A percentile compares a stretch with the other conserved stretches of the same genome.
Evolutionary conservation across 2,329 filamentous ascomycete genomes (phyloP).

Genomic region (Cercospora zeina): DNA sequence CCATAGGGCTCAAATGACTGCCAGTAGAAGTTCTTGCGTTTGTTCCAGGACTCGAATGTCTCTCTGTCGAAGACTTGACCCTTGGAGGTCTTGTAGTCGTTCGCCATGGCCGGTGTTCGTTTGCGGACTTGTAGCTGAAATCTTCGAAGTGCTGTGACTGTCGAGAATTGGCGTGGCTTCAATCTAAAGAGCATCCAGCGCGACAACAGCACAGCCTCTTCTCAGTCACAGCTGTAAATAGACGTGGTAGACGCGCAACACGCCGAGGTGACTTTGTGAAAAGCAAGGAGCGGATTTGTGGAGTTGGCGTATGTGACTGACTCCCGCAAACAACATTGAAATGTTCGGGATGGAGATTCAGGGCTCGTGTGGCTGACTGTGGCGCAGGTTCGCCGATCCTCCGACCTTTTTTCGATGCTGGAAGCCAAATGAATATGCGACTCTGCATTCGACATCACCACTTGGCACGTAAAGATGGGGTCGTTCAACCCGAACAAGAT

Average conservation of each 20-base stretch:
- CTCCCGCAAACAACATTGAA: constrained; percentile 8
- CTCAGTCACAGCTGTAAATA: not conserved
- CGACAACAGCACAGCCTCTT: constrained; percentile 6
- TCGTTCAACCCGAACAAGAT: constrained; percentile 39
- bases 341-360: constrained; percentile 6
- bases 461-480: constrained; percentile 30
- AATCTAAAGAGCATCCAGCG: constrained; percentile 9
- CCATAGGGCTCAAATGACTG: constrained; percentile 90
- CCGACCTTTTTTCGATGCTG: constrained; percentile 15
- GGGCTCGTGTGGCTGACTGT: constrained; percentile 14
- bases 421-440: constrained; percentile 1
- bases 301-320: constrained; percentile 9
- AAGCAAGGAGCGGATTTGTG: not conserved
- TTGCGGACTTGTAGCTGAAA: constrained; percentile 33
- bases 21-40: constrained; percentile 89
- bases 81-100: constrained; percentile 73
- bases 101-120: constrained; percentile 54
- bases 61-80: constrained; percentile 85
- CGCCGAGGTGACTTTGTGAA: not conserved
- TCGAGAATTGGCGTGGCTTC: constrained; percentile 22
- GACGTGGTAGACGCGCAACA: not conserved
- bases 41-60: constrained; percentile 79
- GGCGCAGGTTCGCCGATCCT: constrained; percentile 7
- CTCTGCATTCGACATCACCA: not conserved
- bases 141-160: constrained; percentile 26